These are phyloP conservation scores for Ensete ventricosum DNA, from an alignment of 176 grass and related monocot species.

Conservation along the genomic window DNA sequence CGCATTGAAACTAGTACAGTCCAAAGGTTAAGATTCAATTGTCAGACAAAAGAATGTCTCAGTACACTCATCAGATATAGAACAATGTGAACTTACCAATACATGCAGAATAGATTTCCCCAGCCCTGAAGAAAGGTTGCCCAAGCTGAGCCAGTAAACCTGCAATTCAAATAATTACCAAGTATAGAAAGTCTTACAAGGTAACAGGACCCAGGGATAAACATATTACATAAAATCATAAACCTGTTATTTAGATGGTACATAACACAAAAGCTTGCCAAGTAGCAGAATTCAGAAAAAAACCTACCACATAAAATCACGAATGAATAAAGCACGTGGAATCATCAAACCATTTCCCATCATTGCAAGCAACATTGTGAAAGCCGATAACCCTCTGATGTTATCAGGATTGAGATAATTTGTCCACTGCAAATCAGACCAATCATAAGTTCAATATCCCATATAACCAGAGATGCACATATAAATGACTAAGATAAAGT, in stretches of 20 bases:
- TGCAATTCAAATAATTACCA: conserved; percentile 26
- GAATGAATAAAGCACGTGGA: conserved; percentile 98
- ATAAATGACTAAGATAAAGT: background rate
- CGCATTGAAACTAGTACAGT: conserved; percentile 51
- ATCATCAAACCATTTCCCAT: conserved; percentile 97
- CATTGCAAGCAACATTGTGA: conserved; percentile 98
- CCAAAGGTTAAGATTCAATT: conserved; percentile 4
- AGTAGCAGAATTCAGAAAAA: background rate
- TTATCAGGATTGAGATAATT: conserved; percentile 98
- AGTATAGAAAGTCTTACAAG: conserved; percentile 13
- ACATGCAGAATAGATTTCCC: conserved; percentile 98
- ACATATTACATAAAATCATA: background rate
- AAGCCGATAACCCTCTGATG: conserved; percentile 90
- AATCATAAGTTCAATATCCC: conserved; percentile 20
- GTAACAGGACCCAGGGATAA: background rate
- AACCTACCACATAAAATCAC: conserved; percentile 90
- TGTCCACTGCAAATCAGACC: conserved; percentile 68
- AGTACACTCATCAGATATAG: background rate
- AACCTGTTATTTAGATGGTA: background rate
- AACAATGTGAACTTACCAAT: conserved; percentile 38
- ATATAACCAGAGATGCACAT: background rate
- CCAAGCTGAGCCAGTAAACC: conserved; percentile 94
- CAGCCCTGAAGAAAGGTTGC: conserved; percentile 69
- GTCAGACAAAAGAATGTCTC: background rate
- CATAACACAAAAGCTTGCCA: background rate